Conservation (phyloP, 805 yeast genomes). For the Cyberlindnera maritima region DNA sequence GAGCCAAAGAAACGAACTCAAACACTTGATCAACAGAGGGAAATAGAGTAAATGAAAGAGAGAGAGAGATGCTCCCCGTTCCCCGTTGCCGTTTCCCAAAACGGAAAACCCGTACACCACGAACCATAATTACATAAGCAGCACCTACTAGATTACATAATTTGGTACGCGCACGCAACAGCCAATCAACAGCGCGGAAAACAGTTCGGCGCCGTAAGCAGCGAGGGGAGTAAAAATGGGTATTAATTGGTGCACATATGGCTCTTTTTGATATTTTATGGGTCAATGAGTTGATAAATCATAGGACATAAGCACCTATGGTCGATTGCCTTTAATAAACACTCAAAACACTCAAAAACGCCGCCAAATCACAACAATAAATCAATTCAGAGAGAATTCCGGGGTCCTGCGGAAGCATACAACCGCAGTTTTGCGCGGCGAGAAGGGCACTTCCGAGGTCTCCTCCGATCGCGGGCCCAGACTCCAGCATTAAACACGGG, state of each 20-base stretch:
- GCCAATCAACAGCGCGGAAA: slow-evolving; percentile 1
- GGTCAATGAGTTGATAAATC: no score
- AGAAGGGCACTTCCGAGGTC: slow-evolving; percentile 14
- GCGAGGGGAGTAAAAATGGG: no score
- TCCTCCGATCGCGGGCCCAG: slow-evolving; percentile 13
- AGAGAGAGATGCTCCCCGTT: no score
- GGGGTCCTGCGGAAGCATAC: slow-evolving; percentile 6
- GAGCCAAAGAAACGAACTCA: no score
- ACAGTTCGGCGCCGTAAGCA: slow-evolving; percentile 6
- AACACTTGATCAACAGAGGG: no score
- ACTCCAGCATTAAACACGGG: not conserved
- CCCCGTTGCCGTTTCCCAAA: no score
- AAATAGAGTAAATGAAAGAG: not conserved
- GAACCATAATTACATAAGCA: not conserved
- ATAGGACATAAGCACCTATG: no score
- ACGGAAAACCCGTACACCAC: not conserved
- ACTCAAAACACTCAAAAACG: not conserved
- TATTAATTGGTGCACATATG: no score
- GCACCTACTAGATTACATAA: not conserved
- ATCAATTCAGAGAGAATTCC: not conserved
- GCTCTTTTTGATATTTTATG: no score
- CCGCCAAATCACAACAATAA: not conserved
- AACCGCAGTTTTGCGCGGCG: slow-evolving; percentile 19
- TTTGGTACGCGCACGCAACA: not conserved
- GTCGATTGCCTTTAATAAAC: no score